Conservation (phyloP, 345 rosid genomes). For the Anacardium occidentale region DNA sequence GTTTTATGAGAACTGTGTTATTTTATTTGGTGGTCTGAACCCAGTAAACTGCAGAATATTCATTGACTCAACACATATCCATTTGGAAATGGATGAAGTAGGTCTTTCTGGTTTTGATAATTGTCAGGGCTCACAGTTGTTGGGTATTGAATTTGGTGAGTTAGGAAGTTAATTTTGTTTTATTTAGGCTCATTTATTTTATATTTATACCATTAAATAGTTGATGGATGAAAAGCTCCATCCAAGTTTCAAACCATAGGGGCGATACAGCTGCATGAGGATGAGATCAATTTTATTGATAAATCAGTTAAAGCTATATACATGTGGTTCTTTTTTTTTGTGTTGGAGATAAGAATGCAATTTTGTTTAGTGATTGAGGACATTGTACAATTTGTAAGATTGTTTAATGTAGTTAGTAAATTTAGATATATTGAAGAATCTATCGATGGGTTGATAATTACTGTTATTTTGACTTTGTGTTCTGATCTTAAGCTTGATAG, state of each 20-base stretch:
- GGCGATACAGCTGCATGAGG: not conserved
- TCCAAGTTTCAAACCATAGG: constrained; percentile 11
- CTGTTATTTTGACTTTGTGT: not conserved
- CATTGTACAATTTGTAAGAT: not conserved
- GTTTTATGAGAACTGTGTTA: constrained; percentile 48
- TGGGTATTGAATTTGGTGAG: constrained; percentile 69
- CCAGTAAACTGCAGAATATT: constrained; percentile 56
- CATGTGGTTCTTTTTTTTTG: not conserved
- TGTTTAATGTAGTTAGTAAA: not conserved
- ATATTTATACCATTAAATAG: constrained; percentile 2
- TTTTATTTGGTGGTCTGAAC: constrained; percentile 40
- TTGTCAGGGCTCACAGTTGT: constrained; percentile 39
- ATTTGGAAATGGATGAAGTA: constrained; percentile 51
- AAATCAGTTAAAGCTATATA: not conserved
- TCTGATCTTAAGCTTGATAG: not conserved
- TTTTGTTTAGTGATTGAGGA: not conserved
- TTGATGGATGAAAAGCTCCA: constrained; percentile 15
- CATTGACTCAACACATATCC: constrained; percentile 51
- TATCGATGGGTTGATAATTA: not conserved
- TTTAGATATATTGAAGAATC: not conserved
- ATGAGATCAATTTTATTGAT: not conserved
- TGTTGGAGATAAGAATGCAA: not conserved
- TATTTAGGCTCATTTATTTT: not conserved
- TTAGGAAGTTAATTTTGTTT: constrained; percentile 15
- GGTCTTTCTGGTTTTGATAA: constrained; percentile 33